phyloP scores from a whole-genome alignment of 192 early-diverging fungal species.

The Linnemannia zychae region DNA sequence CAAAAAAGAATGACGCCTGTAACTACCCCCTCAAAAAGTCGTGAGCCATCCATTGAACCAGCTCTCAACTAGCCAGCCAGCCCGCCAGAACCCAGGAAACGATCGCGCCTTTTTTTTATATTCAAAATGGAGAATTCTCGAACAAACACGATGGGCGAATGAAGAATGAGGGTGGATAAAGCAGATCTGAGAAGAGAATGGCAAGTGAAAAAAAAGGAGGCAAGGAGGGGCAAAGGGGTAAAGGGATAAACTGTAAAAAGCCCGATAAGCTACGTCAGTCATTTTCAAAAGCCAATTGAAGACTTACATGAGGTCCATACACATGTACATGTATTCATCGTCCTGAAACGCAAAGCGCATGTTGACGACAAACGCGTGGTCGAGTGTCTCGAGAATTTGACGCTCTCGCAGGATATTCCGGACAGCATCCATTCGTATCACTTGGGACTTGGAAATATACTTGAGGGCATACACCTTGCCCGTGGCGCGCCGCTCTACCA shows the following conservation, averaged over 20 bases:
- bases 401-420: slow-evolving; percentile 88
- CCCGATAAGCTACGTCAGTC: background rate
- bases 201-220: background rate
- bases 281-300: background rate
- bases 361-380: slow-evolving; percentile 78
- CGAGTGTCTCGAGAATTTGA: slow-evolving; percentile 80
- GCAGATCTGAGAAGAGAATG: background rate
- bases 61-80: background rate
- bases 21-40: background rate
- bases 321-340: slow-evolving; percentile 90
- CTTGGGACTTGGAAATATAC: slow-evolving; percentile 90
- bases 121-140: background rate
- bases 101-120: background rate
- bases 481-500: slow-evolving; percentile 81
- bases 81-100: background rate
- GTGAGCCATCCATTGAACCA: background rate
- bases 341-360: slow-evolving; percentile 93
- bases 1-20: background rate
- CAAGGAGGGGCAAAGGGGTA: background rate
- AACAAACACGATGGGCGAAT: background rate
- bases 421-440: slow-evolving; percentile 87
- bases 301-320: slow-evolving; percentile 86
- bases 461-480: slow-evolving; percentile 85
- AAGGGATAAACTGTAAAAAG: background rate
- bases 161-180: no score